Evolutionary conservation across 768 basidiomycete species (phyloP).

Genomic region (Kwoniella europaea): DNA sequence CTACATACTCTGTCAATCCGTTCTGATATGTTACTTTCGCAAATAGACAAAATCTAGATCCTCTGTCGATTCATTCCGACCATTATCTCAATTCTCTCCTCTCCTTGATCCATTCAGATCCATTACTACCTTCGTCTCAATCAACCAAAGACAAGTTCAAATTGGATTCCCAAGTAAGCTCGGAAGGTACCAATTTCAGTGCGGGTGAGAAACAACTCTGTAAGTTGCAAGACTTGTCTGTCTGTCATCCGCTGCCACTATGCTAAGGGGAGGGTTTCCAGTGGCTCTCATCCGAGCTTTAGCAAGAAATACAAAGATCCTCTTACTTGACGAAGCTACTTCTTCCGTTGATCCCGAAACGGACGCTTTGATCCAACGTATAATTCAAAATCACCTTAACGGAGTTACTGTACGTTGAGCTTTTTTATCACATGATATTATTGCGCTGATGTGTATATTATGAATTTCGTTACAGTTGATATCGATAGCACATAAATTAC

Average conservation of each 20-base stretch:
- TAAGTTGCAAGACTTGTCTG: slow-evolving; percentile 16
- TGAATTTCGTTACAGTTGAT: slow-evolving; percentile 27
- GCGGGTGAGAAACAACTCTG: slow-evolving; percentile 69
- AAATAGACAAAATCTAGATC: slow-evolving; percentile 63
- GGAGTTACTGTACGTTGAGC: slow-evolving; percentile 35
- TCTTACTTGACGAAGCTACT: slow-evolving; percentile 65
- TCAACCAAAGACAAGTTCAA: slow-evolving; percentile 68
- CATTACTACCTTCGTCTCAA: slow-evolving; percentile 48
- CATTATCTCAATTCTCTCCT: slow-evolving; percentile 69
- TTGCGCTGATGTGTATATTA: no score
- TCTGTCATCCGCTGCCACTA: no score
- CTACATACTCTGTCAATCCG: background rate
- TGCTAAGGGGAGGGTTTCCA: background rate
- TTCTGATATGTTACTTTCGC: background rate
- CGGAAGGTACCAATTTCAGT: slow-evolving; percentile 71
- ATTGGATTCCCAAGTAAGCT: slow-evolving; percentile 67
- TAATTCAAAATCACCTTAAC: slow-evolving; percentile 69
- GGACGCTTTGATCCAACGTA: slow-evolving; percentile 67
- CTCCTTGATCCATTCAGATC: slow-evolving; percentile 64
- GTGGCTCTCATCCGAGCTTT: slow-evolving; percentile 69
- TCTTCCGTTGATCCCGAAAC: slow-evolving; percentile 63
- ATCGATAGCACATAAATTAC: slow-evolving; percentile 46
- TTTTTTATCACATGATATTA: no score
- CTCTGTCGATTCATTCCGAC: slow-evolving; percentile 64
- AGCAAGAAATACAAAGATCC: slow-evolving; percentile 67